Percentiles rank a stretch among this genome's conserved stretches.
Evolutionary conservation across 805 yeast species (phyloP).

Genomic region (Ogataea glucozyma): DNA sequence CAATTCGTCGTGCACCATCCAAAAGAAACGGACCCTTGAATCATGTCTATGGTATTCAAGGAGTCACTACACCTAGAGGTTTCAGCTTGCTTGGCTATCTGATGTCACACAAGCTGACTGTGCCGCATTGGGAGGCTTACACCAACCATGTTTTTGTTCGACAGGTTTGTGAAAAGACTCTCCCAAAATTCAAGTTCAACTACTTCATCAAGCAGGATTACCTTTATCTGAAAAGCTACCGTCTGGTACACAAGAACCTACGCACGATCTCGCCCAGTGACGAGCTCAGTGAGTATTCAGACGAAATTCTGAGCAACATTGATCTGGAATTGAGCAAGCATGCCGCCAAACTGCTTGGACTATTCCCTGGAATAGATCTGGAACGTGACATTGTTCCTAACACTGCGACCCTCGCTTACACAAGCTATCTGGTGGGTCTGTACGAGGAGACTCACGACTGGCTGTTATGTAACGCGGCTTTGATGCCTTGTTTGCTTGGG

Average conservation of each 20-base stretch:
- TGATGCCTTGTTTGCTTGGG: constrained; percentile 77
- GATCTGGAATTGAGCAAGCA: constrained; percentile 59
- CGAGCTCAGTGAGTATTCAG: constrained; percentile 50
- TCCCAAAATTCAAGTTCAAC: constrained; percentile 52
- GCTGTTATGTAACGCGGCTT: constrained; percentile 64
- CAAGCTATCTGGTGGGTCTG: constrained; percentile 56
- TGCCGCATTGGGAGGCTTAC: constrained; percentile 57
- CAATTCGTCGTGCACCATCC: constrained; percentile 48
- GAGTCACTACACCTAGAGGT: not conserved
- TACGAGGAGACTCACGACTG: constrained; percentile 57
- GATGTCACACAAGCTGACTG: constrained; percentile 55
- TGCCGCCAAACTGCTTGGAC: constrained; percentile 45
- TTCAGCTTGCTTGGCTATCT: constrained; percentile 44
- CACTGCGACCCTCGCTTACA: constrained; percentile 59
- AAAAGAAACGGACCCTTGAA: constrained; percentile 69
- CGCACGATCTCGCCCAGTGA: constrained; percentile 61
- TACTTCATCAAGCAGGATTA: constrained; percentile 59
- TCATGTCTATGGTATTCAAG: constrained; percentile 48
- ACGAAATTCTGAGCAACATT: constrained; percentile 51
- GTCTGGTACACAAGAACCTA: constrained; percentile 63
- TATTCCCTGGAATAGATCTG: constrained; percentile 47
- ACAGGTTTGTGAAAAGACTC: constrained; percentile 50
- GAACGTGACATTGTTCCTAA: constrained; percentile 46
- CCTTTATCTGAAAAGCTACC: constrained; percentile 67
- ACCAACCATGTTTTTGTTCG: constrained; percentile 62